phyloP scores from a whole-genome alignment of 495 filamentous ascomycete species.

The Tuber microsphaerosporum region DNA sequence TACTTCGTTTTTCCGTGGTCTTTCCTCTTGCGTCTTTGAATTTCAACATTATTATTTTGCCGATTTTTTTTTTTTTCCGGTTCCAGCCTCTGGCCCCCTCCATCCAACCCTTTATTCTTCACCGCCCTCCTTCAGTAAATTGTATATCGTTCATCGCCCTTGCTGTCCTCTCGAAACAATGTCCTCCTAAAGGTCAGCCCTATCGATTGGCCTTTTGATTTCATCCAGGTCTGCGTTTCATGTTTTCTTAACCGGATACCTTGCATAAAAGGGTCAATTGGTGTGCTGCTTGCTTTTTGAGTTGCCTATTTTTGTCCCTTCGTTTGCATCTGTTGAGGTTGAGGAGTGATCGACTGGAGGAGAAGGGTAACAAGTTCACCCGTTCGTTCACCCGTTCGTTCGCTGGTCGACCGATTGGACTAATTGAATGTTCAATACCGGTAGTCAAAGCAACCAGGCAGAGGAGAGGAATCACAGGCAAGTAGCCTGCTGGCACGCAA shows the following conservation, averaged over 20 bases:
- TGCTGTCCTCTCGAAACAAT: slow-evolving; percentile 33
- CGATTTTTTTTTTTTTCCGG: slow-evolving; percentile 25
- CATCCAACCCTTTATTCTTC: slow-evolving; percentile 11
- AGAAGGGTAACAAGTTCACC: slow-evolving; percentile 1
- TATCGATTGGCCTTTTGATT: slow-evolving; percentile 31
- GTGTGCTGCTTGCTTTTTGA: not conserved
- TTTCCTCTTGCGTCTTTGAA: slow-evolving; percentile 24
- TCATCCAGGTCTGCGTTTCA: slow-evolving; percentile 27
- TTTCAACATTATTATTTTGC: slow-evolving; percentile 20
- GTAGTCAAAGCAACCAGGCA: not conserved
- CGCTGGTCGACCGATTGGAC: not conserved
- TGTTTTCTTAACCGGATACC: not conserved
- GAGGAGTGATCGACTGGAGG: not conserved
- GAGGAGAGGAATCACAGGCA: not conserved
- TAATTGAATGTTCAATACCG: not conserved
- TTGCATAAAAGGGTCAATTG: slow-evolving; percentile 1
- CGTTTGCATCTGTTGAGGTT: not conserved
- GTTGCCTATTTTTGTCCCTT: not conserved
- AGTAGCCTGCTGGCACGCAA: not conserved
- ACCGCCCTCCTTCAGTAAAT: slow-evolving; percentile 16
- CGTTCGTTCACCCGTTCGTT: not conserved
- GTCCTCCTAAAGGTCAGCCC: slow-evolving; percentile 32
- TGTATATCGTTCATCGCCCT: slow-evolving; percentile 35
- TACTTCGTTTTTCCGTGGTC: slow-evolving; percentile 21
- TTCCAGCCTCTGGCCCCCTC: slow-evolving; percentile 15